Conservation (phyloP, 1,284 basidiomycete genomes). For the Cryptococcus sp. region DNA sequence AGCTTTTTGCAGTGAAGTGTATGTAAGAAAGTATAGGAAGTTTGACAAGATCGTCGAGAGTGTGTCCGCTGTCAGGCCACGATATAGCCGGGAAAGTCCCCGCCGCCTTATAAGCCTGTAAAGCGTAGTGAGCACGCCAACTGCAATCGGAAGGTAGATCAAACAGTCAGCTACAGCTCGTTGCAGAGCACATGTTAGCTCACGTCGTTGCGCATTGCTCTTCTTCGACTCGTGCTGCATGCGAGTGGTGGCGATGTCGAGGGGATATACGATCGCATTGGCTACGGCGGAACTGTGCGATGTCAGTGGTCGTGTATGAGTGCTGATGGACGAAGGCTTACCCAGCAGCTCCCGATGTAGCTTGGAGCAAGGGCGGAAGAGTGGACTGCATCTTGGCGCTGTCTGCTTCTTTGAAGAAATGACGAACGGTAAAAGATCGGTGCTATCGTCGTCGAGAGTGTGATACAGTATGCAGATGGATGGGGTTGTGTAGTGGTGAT, state of each 20-base stretch:
- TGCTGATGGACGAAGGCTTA: slow-evolving; percentile 9
- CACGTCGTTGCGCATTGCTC: slow-evolving; percentile 21
- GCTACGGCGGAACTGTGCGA: slow-evolving; percentile 47
- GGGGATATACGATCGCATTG: slow-evolving; percentile 56
- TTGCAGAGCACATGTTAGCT: background rate
- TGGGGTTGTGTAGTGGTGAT: too few species aligned
- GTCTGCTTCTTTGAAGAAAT: background rate
- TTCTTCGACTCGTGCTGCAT: slow-evolving; percentile 37
- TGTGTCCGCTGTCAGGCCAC: slow-evolving; percentile 52
- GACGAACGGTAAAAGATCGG: too few species aligned
- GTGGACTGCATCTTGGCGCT: slow-evolving; percentile 32
- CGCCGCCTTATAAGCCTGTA: slow-evolving; percentile 21
- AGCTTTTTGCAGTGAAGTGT: slow-evolving; percentile 40
- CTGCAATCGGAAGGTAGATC: slow-evolving; percentile 12
- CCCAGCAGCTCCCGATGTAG: slow-evolving; percentile 53
- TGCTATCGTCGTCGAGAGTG: too few species aligned
- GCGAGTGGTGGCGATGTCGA: slow-evolving; percentile 55
- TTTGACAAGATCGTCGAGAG: slow-evolving; percentile 53
- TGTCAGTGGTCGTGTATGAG: slow-evolving; percentile 1
- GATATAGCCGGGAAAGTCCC: slow-evolving; percentile 41
- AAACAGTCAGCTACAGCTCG: slow-evolving; percentile 7
- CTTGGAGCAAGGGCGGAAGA: slow-evolving; percentile 55
- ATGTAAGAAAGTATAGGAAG: slow-evolving; percentile 52
- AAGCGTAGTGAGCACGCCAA: slow-evolving; percentile 27
- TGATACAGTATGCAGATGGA: background rate